Evolutionary conservation across 352 stramenopile species (phyloP).

Genomic region (Phytophthora ramorum): DNA sequence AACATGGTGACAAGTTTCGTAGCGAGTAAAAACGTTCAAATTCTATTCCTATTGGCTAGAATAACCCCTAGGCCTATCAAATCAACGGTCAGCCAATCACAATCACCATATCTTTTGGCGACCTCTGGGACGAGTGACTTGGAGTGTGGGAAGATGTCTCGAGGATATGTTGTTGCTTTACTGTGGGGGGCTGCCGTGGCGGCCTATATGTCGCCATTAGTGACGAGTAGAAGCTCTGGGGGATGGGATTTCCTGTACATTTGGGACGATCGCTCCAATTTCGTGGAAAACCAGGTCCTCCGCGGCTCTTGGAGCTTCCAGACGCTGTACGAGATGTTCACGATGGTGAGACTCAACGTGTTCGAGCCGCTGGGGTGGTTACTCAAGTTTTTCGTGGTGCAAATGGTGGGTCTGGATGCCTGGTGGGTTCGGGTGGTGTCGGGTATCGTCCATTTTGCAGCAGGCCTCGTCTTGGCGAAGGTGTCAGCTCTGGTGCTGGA

Average conservation of each 20-base stretch:
- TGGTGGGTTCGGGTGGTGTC: conserved; percentile 52
- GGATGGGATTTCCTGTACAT: conserved; percentile 52
- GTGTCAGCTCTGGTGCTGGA: conserved; percentile 33
- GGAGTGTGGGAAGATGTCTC: background rate
- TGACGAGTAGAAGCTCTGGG: background rate
- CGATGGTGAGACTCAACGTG: conserved; percentile 54
- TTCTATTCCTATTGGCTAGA: too few relatives aligned
- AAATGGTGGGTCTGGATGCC: conserved; percentile 34
- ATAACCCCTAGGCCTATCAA: conserved; percentile 8
- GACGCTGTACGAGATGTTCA: conserved; percentile 49
- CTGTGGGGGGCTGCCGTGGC: background rate
- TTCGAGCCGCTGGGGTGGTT: conserved; percentile 69
- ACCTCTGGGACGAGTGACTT: background rate
- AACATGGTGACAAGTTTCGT: too few relatives aligned
- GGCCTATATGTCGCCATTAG: conserved; percentile 11
- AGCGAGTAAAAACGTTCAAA: too few relatives aligned
- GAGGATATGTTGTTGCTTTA: conserved; percentile 8
- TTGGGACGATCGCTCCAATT: conserved; percentile 67
- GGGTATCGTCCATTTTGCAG: conserved; percentile 44
- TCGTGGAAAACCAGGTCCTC: conserved; percentile 50
- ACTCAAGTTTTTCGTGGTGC: conserved; percentile 52
- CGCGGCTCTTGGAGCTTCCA: conserved; percentile 28
- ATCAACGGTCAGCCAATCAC: conserved; percentile 4
- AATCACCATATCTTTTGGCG: conserved; percentile 1
- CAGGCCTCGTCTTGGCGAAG: conserved; percentile 28